Conservation (phyloP, 345 rosid species). For the Eucalyptus pauciflora region DNA sequence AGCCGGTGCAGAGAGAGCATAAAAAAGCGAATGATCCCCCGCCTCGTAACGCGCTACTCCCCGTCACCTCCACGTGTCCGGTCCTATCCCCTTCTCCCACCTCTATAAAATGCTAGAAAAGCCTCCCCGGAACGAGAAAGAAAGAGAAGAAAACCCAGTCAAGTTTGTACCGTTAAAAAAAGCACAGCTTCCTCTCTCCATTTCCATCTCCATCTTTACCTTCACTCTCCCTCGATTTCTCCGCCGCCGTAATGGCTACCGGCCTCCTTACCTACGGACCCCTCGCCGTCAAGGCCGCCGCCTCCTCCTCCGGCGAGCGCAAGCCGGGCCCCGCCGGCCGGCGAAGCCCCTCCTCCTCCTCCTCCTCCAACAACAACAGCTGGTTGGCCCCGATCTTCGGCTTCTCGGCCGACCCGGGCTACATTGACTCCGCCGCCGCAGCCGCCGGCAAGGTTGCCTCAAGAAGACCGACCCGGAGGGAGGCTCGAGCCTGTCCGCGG, state of each 20-base stretch:
- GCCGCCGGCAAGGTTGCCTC: not conserved
- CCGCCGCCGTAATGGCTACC: slow-evolving; percentile 13
- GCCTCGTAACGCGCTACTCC: not conserved
- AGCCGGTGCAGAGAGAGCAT: not conserved
- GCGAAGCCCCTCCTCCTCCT: not conserved
- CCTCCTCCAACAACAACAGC: not conserved
- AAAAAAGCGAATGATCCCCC: not conserved
- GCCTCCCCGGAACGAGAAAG: not conserved
- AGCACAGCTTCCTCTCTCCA: not conserved
- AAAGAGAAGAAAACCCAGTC: not conserved
- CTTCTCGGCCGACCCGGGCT: slow-evolving; percentile 40
- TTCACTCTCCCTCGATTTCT: not conserved
- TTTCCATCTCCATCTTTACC: not conserved
- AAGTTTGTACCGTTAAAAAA: not conserved
- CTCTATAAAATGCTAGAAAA: not conserved
- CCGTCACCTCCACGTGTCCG: slow-evolving; percentile 12
- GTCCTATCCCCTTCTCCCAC: slow-evolving; percentile 3
- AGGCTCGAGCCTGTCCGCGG: not conserved
- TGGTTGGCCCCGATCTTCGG: slow-evolving; percentile 62
- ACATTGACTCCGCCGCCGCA: slow-evolving; percentile 15
- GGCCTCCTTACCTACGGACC: slow-evolving; percentile 7
- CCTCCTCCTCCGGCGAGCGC: not conserved
- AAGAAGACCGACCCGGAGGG: rapidly evolving
- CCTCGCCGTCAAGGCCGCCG: not conserved
- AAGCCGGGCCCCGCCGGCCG: slow-evolving; percentile 1